Conservation (phyloP, 441 rosid genomes). For the Mallotus japonicus region DNA sequence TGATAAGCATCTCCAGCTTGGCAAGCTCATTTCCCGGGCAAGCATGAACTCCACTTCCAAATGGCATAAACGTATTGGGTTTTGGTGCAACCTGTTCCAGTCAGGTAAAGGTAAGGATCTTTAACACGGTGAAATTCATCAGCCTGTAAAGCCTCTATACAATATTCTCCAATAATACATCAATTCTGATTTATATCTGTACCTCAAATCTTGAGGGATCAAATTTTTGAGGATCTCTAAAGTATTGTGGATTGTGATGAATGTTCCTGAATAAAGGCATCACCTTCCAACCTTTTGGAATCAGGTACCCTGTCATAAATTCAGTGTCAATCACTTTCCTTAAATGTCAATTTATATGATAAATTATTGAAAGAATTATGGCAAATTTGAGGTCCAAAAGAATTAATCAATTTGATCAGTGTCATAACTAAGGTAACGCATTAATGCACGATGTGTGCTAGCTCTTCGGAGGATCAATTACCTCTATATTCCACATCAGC, state of each 20-base stretch:
- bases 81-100: constrained; percentile 47
- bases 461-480: constrained; percentile 14
- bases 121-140: no score
- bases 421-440: no score
- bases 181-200: not conserved
- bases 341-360: constrained; percentile 14
- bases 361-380: constrained; percentile 6
- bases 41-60: constrained; percentile 68
- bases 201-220: constrained; percentile 82
- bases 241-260: constrained; percentile 65
- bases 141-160: no score
- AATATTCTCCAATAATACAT: no score
- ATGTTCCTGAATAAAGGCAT: constrained; percentile 74
- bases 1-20: constrained; percentile 63
- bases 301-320: constrained; percentile 51
- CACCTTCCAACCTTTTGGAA: constrained; percentile 86
- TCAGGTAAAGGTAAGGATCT: not conserved
- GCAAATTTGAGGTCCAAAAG: not conserved
- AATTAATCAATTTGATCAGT: constrained; percentile 5
- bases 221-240: constrained; percentile 63
- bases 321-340: constrained; percentile 18
- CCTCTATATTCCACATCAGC: constrained; percentile 72
- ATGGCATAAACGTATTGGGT: constrained; percentile 70
- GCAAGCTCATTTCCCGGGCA: constrained; percentile 86
- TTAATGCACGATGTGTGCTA: no score